These are phyloP conservation scores for Didymella segeticola DNA, from an alignment of 2,329 filamentous ascomycete genomes.

Conservation along the genomic window DNA sequence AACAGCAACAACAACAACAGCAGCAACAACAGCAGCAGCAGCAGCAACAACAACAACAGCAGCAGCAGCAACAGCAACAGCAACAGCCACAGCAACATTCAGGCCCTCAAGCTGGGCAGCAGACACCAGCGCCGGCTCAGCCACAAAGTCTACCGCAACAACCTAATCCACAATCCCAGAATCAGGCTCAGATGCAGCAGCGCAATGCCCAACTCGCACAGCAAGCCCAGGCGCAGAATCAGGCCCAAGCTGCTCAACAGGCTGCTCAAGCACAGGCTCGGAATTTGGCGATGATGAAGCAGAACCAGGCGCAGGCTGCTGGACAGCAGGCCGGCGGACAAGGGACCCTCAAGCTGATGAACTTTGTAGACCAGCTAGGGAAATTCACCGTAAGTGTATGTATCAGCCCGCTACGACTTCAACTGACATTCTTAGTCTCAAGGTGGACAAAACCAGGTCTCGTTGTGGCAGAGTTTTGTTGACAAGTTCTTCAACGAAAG, in stretches of 20 bases:
- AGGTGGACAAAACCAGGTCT: conserved; percentile 66
- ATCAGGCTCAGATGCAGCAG: conserved; percentile 40
- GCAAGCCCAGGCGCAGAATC: conserved; percentile 34
- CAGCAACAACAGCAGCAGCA: conserved; percentile 48
- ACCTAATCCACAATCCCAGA: conserved; percentile 44
- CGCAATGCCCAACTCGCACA: conserved; percentile 22
- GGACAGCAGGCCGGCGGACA: conserved; percentile 38
- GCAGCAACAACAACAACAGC: conserved; percentile 48
- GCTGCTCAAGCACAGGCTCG: conserved; percentile 30
- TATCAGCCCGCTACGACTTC: neutral
- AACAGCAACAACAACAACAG: conserved; percentile 42
- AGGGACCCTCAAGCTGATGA: conserved; percentile 60
- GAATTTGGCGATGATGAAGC: conserved; percentile 40
- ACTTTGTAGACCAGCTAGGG: conserved; percentile 64
- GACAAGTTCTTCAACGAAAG: conserved; percentile 78
- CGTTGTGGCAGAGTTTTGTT: conserved; percentile 82
- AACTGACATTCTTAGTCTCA: conserved; percentile 22
- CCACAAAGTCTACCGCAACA: conserved; percentile 42
- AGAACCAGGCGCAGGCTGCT: conserved; percentile 29
- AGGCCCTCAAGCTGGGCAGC: conserved; percentile 53
- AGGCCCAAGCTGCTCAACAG: conserved; percentile 24
- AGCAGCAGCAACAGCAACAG: conserved; percentile 51
- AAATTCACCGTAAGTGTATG: conserved; percentile 61
- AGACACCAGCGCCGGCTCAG: conserved; percentile 50
- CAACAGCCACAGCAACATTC: conserved; percentile 45